Conservation (phyloP, 1,139 yeast genomes). For the Suhomyces wounanorum region DNA sequence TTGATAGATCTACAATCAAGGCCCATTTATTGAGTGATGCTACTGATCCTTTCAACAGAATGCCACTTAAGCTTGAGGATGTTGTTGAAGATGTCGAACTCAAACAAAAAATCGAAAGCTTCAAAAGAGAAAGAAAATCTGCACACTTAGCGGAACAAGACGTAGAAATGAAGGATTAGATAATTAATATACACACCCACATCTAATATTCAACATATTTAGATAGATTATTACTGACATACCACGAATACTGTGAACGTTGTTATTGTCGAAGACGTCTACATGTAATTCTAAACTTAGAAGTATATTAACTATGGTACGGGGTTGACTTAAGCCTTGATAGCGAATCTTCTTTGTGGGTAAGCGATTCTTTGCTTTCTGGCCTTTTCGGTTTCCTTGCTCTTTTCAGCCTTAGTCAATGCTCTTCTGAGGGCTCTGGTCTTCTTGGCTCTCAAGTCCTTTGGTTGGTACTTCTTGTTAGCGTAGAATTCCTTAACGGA, state of each 20-base stretch:
- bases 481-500: conserved; percentile 93
- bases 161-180: conserved; percentile 21
- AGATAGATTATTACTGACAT: not conserved
- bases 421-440: conserved; percentile 99
- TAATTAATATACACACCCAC: not conserved
- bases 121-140: conserved; percentile 44
- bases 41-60: conserved; percentile 95
- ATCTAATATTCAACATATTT: not conserved
- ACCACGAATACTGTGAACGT: not conserved
- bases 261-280: not conserved
- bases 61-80: conserved; percentile 87
- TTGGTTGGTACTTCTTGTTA: conserved; percentile 96
- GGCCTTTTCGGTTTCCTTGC: conserved; percentile 82
- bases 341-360: conserved; percentile 98
- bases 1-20: conserved; percentile 89
- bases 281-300: conserved; percentile 6
- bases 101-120: conserved; percentile 60
- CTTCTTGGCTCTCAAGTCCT: conserved; percentile 99
- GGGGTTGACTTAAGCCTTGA: conserved; percentile 78
- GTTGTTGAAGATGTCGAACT: conserved; percentile 76
- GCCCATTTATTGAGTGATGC: conserved; percentile 93
- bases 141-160: conserved; percentile 18
- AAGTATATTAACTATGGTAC: conserved; percentile 15
- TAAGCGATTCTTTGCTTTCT: conserved; percentile 90
- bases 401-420: conserved; percentile 85